Evolutionary conservation across 495 filamentous ascomycete genomes (phyloP).

Genomic region (Xylaria grammica): DNA sequence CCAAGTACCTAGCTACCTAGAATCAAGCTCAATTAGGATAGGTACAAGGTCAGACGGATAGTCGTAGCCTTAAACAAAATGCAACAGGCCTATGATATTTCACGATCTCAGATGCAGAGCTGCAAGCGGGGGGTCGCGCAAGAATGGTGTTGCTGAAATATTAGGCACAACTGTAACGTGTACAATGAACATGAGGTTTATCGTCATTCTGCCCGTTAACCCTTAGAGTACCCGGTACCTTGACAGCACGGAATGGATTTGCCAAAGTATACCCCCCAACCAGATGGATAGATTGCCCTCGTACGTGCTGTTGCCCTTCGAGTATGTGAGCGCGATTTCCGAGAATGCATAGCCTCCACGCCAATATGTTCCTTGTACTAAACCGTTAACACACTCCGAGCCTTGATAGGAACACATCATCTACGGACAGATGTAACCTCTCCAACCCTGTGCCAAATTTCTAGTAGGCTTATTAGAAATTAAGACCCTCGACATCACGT

Average conservation of each 20-base stretch:
- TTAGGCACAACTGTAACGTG: neutral
- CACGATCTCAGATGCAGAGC: neutral
- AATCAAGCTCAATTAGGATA: neutral
- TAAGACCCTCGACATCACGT: neutral
- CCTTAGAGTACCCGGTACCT: neutral
- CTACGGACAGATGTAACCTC: too few species aligned
- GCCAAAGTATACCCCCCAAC: neutral
- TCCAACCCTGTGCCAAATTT: too few species aligned
- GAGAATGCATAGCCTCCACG: too few species aligned
- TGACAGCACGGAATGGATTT: neutral
- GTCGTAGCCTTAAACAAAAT: slow-evolving; percentile 2
- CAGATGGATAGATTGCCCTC: neutral
- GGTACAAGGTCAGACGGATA: neutral
- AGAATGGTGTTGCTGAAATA: neutral
- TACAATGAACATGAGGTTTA: too few species aligned
- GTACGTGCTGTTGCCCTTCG: neutral
- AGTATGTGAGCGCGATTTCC: neutral
- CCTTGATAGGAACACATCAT: too few species aligned
- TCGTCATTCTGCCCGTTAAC: too few species aligned
- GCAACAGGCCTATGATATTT: slow-evolving; percentile 1
- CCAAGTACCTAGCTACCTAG: too few species aligned
- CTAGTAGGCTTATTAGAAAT: too few species aligned
- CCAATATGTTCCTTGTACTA: too few species aligned
- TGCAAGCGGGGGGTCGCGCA: neutral
- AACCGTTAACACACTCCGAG: too few species aligned